A percentile compares a stretch with the other conserved stretches of the same genome.
These are phyloP conservation scores for Xylaria sp. DNA, from an alignment of 2,329 filamentous ascomycete species.

Conservation along the genomic window DNA sequence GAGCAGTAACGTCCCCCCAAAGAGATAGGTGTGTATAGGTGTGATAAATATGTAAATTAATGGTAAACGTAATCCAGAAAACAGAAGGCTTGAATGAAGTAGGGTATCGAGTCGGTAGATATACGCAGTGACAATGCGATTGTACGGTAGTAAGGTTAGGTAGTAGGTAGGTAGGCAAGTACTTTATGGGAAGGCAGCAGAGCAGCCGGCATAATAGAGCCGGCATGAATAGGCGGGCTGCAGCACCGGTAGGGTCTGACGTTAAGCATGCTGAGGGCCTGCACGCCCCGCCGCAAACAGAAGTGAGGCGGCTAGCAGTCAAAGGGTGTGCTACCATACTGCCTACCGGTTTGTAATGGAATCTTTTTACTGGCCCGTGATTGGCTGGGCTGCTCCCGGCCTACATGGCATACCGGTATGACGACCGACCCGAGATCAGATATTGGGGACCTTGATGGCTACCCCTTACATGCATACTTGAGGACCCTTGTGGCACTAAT, in stretches of 20 bases:
- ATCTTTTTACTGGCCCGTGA: slow-evolving; percentile 33
- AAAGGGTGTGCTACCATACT: too few species aligned
- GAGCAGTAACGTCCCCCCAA: neutral
- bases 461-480: neutral
- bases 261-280: neutral
- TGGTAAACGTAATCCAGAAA: neutral
- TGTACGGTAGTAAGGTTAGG: neutral
- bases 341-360: too few species aligned
- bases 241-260: neutral
- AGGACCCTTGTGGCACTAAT: neutral
- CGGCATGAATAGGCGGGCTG: neutral
- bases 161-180: neutral
- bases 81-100: neutral
- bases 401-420: slow-evolving; percentile 35
- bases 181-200: neutral
- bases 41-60: neutral
- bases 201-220: neutral
- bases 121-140: neutral
- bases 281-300: slow-evolving; percentile 25
- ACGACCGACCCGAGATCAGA: slow-evolving; percentile 39
- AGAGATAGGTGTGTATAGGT: neutral
- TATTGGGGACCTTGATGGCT: slow-evolving; percentile 45
- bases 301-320: slow-evolving; percentile 16
- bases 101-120: neutral
- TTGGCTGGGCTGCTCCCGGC: slow-evolving; percentile 33